Evolutionary conservation across 2,329 filamentous ascomycete genomes (phyloP).

Genomic region (Pseudocercospora pini-densiflorae): DNA sequence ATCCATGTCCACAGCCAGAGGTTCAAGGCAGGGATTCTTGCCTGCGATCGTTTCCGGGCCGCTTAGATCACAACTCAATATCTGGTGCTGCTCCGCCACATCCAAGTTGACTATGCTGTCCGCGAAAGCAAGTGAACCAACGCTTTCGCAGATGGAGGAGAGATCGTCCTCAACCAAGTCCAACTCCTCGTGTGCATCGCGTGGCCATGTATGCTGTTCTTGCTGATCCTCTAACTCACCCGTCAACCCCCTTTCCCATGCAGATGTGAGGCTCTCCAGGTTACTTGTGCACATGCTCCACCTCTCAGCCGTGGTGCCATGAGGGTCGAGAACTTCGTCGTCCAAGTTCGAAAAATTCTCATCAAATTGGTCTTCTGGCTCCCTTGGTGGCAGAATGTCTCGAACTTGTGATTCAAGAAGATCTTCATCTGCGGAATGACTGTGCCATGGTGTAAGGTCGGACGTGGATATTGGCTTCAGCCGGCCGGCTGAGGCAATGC

Average conservation of each 20-base stretch:
- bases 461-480: not conserved
- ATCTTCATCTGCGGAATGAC: constrained; percentile 5
- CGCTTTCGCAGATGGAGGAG: constrained; percentile 4
- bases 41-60: not conserved
- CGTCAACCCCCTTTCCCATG: not conserved
- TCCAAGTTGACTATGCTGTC: not conserved
- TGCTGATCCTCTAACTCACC: not conserved
- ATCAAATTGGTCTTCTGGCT: not conserved
- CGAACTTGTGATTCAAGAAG: not conserved
- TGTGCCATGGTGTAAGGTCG: not conserved
- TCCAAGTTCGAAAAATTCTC: not conserved
- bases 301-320: not conserved
- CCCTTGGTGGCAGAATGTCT: not conserved
- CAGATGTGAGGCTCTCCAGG: not conserved
- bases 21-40: not conserved
- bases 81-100: constrained; percentile 6
- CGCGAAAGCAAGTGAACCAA: not conserved
- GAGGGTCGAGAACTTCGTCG: not conserved
- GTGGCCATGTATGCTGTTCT: not conserved
- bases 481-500: not conserved
- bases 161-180: constrained; percentile 7
- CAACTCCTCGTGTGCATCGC: not conserved
- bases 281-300: not conserved
- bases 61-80: not conserved
- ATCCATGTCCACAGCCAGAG: not conserved